Conservation (phyloP, 192 early-diverging fungal species). For the Coemansia aciculifera region DNA sequence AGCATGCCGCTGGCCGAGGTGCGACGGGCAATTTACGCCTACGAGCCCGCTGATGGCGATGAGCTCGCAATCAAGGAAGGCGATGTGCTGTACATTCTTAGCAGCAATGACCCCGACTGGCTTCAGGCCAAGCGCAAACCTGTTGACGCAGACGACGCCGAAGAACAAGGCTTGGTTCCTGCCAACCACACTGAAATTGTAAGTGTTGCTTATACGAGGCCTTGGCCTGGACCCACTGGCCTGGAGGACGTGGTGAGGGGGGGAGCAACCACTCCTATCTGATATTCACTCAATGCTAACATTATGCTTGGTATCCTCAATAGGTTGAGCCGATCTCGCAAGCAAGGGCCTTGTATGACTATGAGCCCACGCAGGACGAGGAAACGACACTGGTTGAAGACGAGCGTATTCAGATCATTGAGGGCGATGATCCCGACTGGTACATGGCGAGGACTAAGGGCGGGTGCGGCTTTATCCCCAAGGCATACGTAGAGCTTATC, state of each 20-base stretch:
- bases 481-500: slow-evolving; percentile 76
- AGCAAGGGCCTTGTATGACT: slow-evolving; percentile 79
- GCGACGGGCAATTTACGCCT: slow-evolving; percentile 85
- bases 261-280: too few relatives aligned
- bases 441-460: slow-evolving; percentile 76
- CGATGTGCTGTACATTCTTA: slow-evolving; percentile 83
- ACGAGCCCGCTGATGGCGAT: slow-evolving; percentile 78
- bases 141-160: slow-evolving; percentile 32
- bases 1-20: slow-evolving; percentile 57
- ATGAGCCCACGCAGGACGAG: slow-evolving; percentile 78
- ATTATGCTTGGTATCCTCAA: not conserved
- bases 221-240: not conserved
- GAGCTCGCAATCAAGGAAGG: slow-evolving; percentile 85
- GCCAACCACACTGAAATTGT: slow-evolving; percentile 81
- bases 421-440: slow-evolving; percentile 91
- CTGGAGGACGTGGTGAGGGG: not conserved
- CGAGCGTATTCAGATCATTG: slow-evolving; percentile 72
- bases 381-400: slow-evolving; percentile 81
- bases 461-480: slow-evolving; percentile 81
- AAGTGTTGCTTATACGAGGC: slow-evolving; percentile 6
- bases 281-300: not conserved
- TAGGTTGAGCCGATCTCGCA: slow-evolving; percentile 58
- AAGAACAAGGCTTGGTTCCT: slow-evolving; percentile 81
- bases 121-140: slow-evolving; percentile 78
- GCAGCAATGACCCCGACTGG: slow-evolving; percentile 92